Evolutionary conservation across 164 flowering plant genomes (phyloP).

Genomic region (Hamamelis virginiana): DNA sequence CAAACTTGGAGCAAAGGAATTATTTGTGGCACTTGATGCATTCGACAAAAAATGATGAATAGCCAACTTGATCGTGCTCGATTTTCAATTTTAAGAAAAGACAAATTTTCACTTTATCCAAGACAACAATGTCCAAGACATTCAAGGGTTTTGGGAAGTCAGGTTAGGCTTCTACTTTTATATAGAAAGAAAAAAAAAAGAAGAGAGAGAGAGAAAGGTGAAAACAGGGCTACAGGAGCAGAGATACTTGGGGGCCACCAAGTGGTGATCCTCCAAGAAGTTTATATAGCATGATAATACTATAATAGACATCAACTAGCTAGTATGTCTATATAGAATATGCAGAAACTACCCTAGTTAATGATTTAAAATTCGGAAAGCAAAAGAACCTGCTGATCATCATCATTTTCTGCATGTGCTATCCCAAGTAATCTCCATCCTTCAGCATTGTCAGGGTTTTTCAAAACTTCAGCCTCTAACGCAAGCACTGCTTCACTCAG

Average conservation of each 20-base stretch:
- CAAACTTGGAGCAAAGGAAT: neutral
- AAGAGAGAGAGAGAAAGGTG: too few relatives aligned
- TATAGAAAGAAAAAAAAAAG: too few relatives aligned
- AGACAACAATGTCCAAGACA: too few relatives aligned
- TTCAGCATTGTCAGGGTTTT: slow-evolving; percentile 94
- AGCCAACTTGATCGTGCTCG: too few relatives aligned
- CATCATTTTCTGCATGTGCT: slow-evolving; percentile 98
- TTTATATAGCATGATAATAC: neutral
- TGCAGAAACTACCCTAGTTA: neutral
- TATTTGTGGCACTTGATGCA: too few relatives aligned
- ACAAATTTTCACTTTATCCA: too few relatives aligned
- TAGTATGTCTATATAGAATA: neutral
- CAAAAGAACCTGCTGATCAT: slow-evolving; percentile 86
- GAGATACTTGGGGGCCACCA: neutral
- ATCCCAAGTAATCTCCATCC: slow-evolving; percentile 99
- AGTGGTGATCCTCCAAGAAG: neutral
- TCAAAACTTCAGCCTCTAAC: slow-evolving; percentile 92
- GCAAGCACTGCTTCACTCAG: slow-evolving; percentile 98
- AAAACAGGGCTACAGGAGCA: neutral
- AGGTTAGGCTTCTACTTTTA: neutral
- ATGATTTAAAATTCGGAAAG: neutral
- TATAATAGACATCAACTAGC: neutral
- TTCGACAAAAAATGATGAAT: too few relatives aligned
- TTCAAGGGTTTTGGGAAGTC: too few relatives aligned
- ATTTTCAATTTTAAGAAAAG: too few relatives aligned